Base-by-base conservation (phyloP, 2,329 filamentous ascomycete genomes). In the Tolypocladium album region DNA sequence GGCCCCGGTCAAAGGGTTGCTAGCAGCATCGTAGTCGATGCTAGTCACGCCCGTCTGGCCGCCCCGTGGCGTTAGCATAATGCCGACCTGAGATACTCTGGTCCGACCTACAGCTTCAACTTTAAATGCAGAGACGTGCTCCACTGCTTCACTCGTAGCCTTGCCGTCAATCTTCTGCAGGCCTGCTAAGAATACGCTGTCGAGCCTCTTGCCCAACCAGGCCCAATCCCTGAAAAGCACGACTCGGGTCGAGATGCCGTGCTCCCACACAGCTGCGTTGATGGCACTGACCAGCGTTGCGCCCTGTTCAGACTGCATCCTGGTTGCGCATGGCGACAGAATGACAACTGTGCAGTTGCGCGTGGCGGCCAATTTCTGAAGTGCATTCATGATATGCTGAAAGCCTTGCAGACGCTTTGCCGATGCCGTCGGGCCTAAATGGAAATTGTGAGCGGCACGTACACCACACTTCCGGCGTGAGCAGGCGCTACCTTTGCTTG, bases 291-390 rank as follows among this genome's bases (percentile, higher is more conserved):
- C 82, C 56, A 97, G 77, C 13, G 87, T 82, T 17, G 92, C 88
- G 64, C 79, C 82, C 64, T 76, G 80, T 64, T 82, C 86, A 4
- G 79, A 78, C 63, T 88, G 86, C 75, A 95, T 87, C 65, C 87
- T 88, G n/a, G 90, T 95, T 50, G 87, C 88, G 61, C 88, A 90
- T 70, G 95, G 92, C 43, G 87, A 91, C 56, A 92, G 80, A 24
- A 94, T 71, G 3, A 96, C 77, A 50, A 96, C 79, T 31, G 90
- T 88, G 58, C 92, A 79, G 67, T 89, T 82, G 64, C 84, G 82
- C 38, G 87, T 82, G 13, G 88, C 85, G 5, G 92, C 90, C 13
- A 96, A 80, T 67, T 88, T 92, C 62, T 88, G 83, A 13, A 97
- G 75, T 4, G 87, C 83, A 60, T 83, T 86, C 61, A 90, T 84